Percentiles rank a stretch among this genome's conserved stretches.
These are phyloP conservation scores for Candida ipomoeae DNA, from an alignment of 805 yeast genomes.

Conservation along the genomic window DNA sequence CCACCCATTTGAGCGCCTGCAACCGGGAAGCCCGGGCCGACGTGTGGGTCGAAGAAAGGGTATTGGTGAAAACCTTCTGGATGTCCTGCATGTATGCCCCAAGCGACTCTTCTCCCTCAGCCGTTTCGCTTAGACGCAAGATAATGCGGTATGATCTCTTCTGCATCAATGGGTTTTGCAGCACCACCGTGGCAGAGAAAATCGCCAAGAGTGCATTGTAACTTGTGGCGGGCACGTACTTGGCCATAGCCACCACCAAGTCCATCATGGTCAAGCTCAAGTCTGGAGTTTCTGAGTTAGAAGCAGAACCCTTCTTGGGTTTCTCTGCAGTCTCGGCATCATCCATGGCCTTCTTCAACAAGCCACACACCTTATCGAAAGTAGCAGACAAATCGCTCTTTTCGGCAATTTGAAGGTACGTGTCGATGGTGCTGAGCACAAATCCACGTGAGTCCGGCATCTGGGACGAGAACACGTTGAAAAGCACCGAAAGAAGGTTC, in stretches of 20 bases:
- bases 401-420: slow-evolving; percentile 67
- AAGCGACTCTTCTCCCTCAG: slow-evolving; percentile 56
- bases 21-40: slow-evolving; percentile 82
- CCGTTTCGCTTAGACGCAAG: slow-evolving; percentile 64
- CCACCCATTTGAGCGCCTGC: slow-evolving; percentile 56
- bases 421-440: slow-evolving; percentile 81
- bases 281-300: slow-evolving; percentile 34
- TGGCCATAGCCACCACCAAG: slow-evolving; percentile 79
- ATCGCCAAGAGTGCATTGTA: slow-evolving; percentile 76
- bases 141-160: slow-evolving; percentile 85
- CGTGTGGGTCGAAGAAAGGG: slow-evolving; percentile 55
- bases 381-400: slow-evolving; percentile 65
- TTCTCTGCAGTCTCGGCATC: slow-evolving; percentile 18
- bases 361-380: slow-evolving; percentile 79
- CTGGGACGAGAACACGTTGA: slow-evolving; percentile 91
- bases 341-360: slow-evolving; percentile 72
- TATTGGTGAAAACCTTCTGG: slow-evolving; percentile 53
- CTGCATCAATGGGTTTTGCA: slow-evolving; percentile 66
- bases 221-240: slow-evolving; percentile 67
- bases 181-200: slow-evolving; percentile 60
- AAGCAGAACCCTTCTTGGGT: slow-evolving; percentile 15
- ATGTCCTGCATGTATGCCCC: slow-evolving; percentile 51
- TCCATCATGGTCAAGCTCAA: slow-evolving; percentile 87
- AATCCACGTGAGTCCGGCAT: slow-evolving; percentile 77
- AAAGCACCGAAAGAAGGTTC: slow-evolving; percentile 78